Percentiles rank a stretch among this genome's conserved stretches.
These are phyloP conservation scores for Paragyromitra xinjiangensis DNA, from an alignment of 495 filamentous ascomycete genomes.

Conservation along the genomic window DNA sequence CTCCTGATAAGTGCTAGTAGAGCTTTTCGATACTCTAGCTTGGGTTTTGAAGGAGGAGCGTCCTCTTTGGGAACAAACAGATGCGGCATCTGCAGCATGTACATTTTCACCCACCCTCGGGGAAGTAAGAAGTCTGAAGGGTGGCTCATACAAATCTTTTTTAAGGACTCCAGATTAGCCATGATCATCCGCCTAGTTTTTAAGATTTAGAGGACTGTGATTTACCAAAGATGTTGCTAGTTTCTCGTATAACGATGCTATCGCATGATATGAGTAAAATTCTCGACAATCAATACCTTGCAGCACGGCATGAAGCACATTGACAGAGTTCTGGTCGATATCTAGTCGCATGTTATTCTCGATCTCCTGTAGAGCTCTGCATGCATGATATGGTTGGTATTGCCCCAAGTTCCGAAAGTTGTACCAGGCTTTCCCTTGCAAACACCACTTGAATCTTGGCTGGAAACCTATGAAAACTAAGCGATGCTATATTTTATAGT, in stretches of 20 bases:
- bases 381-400: neutral
- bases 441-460: constrained; percentile 3
- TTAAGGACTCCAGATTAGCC: neutral
- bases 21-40: constrained; percentile 17
- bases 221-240: constrained; percentile 31
- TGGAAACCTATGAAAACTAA: constrained; percentile 10
- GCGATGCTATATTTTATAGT: neutral
- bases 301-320: neutral
- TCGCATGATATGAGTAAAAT: constrained; percentile 27
- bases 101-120: constrained; percentile 37
- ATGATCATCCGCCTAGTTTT: neutral
- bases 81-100: constrained; percentile 23
- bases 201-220: neutral
- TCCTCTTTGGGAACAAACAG: neutral
- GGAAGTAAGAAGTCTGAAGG: constrained; percentile 38
- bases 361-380: neutral
- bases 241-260: constrained; percentile 24
- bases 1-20: constrained; percentile 19
- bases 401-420: too few relatives aligned
- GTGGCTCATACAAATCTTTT: constrained; percentile 36
- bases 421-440: neutral
- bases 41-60: neutral
- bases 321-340: constrained; percentile 1
- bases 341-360: constrained; percentile 1
- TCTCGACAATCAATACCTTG: neutral